phyloP scores from a whole-genome alignment of 371 early-diverging fungal genomes.

The Quaeritorhiza haematococci region DNA sequence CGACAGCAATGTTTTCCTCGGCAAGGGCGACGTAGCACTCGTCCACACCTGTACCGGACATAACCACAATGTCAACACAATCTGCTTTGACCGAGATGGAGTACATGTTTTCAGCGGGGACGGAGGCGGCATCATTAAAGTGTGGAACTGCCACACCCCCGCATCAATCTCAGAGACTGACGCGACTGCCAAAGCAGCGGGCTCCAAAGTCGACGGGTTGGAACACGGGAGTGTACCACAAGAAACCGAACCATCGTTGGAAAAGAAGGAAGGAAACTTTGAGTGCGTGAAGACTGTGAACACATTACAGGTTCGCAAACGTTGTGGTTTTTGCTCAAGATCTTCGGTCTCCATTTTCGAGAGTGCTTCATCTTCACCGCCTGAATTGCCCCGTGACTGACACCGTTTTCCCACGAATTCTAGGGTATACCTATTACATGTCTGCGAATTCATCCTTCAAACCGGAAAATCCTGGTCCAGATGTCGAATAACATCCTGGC shows the following conservation, averaged over 20 bases:
- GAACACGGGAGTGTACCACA: too few species aligned
- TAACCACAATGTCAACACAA: conserved; percentile 20
- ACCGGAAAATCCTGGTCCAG: conserved; percentile 27
- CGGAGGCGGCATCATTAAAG: conserved; percentile 25
- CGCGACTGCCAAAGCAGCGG: too few species aligned
- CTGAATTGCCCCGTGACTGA: background rate
- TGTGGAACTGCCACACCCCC: conserved; percentile 39
- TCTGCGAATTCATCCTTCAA: conserved; percentile 25
- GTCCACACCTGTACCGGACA: conserved; percentile 26
- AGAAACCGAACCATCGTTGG: conserved; percentile 3
- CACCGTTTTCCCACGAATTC: background rate
- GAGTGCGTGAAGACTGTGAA: conserved; percentile 30
- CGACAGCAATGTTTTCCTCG: too few species aligned
- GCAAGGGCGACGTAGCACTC: background rate
- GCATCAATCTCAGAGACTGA: background rate
- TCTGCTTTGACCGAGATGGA: conserved; percentile 31
- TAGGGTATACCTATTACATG: conserved; percentile 18
- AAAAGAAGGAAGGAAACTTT: conserved; percentile 2
- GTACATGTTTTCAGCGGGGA: conserved; percentile 29
- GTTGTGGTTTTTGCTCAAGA: background rate
- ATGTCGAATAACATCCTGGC: conserved; percentile 11
- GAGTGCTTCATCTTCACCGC: background rate
- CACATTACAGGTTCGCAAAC: conserved; percentile 5
- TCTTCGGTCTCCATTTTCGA: background rate
- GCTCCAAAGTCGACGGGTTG: too few species aligned